phyloP scores from a whole-genome alignment of 2,329 filamentous ascomycete genomes.

The Diplodia mutila region DNA sequence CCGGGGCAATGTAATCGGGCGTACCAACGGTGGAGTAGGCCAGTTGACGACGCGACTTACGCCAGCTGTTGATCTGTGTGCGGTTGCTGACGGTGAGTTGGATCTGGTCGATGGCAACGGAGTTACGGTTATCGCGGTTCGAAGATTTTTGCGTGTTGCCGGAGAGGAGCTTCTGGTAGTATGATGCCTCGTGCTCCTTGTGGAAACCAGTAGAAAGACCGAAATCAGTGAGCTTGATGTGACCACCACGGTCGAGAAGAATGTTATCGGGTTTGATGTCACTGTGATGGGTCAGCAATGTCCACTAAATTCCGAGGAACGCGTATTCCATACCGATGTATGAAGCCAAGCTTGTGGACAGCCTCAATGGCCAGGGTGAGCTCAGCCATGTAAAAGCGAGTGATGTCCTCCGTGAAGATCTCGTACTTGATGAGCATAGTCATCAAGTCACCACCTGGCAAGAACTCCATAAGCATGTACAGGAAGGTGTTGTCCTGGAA shows the following conservation, averaged over 20 bases:
- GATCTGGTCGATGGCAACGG: conserved; percentile 95
- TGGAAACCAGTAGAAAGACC: conserved; percentile 97
- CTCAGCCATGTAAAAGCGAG: conserved; percentile 98
- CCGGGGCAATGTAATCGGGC: conserved; percentile 96
- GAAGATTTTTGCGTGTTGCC: conserved; percentile 56
- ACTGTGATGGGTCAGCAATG: conserved; percentile 55
- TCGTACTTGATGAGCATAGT: conserved; percentile 99
- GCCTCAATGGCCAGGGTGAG: conserved; percentile 98
- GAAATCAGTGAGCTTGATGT: conserved; percentile 98
- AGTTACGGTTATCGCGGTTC: conserved; percentile 73
- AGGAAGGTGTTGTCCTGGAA: conserved; percentile 97
- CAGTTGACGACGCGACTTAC: conserved; percentile 91
- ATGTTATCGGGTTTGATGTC: conserved; percentile 99
- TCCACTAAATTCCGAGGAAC: background rate
- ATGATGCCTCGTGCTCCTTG: conserved; percentile 95
- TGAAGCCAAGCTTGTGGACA: conserved; percentile 96
- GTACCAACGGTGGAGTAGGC: conserved; percentile 98
- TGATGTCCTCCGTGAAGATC: conserved; percentile 98
- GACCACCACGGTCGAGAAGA: conserved; percentile 88
- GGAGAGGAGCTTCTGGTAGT: conserved; percentile 95
- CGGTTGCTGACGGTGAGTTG: conserved; percentile 98
- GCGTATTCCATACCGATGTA: conserved; percentile 75
- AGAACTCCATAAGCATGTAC: conserved; percentile 99
- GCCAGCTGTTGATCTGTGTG: conserved; percentile 97
- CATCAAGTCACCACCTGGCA: conserved; percentile 98